Evolutionary conservation across 495 filamentous ascomycete genomes (phyloP).

Genomic region (Bacidia rubella): DNA sequence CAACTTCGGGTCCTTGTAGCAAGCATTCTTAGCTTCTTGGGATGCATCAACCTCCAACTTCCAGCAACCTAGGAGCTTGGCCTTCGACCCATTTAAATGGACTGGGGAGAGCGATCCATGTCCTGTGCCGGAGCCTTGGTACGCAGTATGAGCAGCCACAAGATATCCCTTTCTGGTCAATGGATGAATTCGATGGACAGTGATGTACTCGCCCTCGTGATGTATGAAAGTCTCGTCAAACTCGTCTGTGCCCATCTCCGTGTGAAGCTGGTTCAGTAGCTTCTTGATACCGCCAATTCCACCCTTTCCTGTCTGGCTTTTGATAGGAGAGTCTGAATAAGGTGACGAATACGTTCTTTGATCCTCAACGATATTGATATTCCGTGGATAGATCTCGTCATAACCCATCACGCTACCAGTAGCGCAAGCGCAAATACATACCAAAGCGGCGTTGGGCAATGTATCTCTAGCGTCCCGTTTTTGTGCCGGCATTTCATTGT

Average conservation of each 20-base stretch:
- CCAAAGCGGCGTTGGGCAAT: slow-evolving; percentile 86
- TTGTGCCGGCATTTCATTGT: slow-evolving; percentile 93
- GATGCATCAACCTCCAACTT: slow-evolving; percentile 65
- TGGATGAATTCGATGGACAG: slow-evolving; percentile 88
- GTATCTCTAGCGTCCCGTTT: slow-evolving; percentile 92
- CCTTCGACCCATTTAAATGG: slow-evolving; percentile 57
- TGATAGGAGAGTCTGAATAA: slow-evolving; percentile 48
- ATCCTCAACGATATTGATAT: slow-evolving; percentile 84
- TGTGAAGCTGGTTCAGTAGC: slow-evolving; percentile 83
- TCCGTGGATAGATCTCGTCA: slow-evolving; percentile 86
- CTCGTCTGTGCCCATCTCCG: slow-evolving; percentile 80
- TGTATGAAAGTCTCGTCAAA: slow-evolving; percentile 95
- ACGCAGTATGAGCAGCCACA: slow-evolving; percentile 88
- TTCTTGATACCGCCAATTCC: slow-evolving; percentile 86
- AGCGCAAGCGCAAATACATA: slow-evolving; percentile 87
- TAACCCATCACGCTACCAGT: slow-evolving; percentile 98
- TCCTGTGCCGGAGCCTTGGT: slow-evolving; percentile 71
- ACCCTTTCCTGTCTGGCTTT: slow-evolving; percentile 48
- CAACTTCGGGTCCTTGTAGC: slow-evolving; percentile 50
- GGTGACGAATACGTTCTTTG: slow-evolving; percentile 65
- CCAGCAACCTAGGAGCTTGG: slow-evolving; percentile 77
- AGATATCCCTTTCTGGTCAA: slow-evolving; percentile 84
- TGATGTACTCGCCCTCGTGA: slow-evolving; percentile 90
- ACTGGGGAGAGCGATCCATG: slow-evolving; percentile 65
- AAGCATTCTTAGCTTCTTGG: slow-evolving; percentile 47